Evolutionary conservation across 1,139 yeast species (phyloP).

Genomic region (Candida labiduridarum): DNA sequence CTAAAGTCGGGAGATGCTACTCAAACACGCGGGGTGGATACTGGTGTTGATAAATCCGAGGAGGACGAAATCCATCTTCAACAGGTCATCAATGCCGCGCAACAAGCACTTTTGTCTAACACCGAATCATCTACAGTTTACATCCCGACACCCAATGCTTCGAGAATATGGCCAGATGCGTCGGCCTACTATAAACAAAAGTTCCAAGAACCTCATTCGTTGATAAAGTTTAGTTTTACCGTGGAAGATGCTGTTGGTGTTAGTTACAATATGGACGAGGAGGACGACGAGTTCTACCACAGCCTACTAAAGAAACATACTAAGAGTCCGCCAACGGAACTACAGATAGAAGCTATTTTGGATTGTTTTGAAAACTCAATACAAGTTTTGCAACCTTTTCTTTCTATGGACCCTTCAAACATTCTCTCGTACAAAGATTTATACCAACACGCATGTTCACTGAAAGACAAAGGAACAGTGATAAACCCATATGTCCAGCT

Average conservation of each 20-base stretch:
- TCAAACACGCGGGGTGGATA: conserved; percentile 62
- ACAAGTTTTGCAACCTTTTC: conserved; percentile 82
- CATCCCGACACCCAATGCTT: conserved; percentile 97
- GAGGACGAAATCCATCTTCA: conserved; percentile 97
- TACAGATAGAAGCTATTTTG: conserved; percentile 82
- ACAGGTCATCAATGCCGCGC: conserved; percentile 81
- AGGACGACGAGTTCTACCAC: conserved; percentile 69
- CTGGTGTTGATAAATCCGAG: conserved; percentile 98
- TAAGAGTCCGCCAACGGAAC: conserved; percentile 50
- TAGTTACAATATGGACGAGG: conserved; percentile 88
- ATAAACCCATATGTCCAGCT: conserved; percentile 41
- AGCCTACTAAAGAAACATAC: conserved; percentile 40
- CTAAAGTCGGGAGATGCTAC: conserved; percentile 36
- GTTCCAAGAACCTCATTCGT: conserved; percentile 74
- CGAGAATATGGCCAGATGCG: conserved; percentile 79
- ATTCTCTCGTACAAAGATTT: conserved; percentile 60
- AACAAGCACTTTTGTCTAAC: conserved; percentile 54
- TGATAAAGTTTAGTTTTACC: conserved; percentile 89
- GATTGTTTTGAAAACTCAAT: conserved; percentile 75
- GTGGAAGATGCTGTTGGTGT: conserved; percentile 92
- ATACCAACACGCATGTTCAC: conserved; percentile 28
- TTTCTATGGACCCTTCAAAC: conserved; percentile 81
- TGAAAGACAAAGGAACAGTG: conserved; percentile 24
- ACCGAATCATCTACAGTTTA: conserved; percentile 47
- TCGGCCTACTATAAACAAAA: conserved; percentile 60